Evolutionary conservation across 1,139 yeast species (phyloP), one percentile per base, ranked within the genome.

Genomic region (Blastobotrys indianensis): DNA sequence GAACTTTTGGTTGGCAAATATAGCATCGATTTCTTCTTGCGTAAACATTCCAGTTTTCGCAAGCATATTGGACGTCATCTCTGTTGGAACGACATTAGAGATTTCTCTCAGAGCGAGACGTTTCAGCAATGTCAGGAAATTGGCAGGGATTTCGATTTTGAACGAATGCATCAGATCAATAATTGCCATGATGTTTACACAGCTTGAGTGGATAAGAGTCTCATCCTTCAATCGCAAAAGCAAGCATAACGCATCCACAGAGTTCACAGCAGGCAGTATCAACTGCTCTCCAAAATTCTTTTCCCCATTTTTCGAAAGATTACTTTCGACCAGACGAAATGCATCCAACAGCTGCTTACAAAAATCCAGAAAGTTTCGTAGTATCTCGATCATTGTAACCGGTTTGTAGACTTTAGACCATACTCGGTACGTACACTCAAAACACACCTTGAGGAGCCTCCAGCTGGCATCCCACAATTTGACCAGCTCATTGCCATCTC

Each of bases 171-270:
- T 59, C 29, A 62, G 48, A 36, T 51, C 54, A 28, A 61, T 49
- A 38, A 62, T 59, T 4, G 54, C 75, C 46, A 80, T 74, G 9
- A 85, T 85, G 49, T 86, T 70, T 30, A 73, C 74, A 10, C 86
- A 90, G 68, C 95, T 86, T 1, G 88, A 76, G 33, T 77, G 79
- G 39, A 88, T 70, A 39, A 90, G 69, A 2, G 87, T 82, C 9
- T 77, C 70, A 64, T 90, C 97, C 47, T 90, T 87, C 43, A 90
- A 69, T 51, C 94, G 73, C 34, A 90, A 69, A 94, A 97, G 85
- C 32, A 79, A 80, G 40, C 85, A 72, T 68, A 85, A 79, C 50
- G 79, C 52, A 13, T 55, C 59, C 17, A 65, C 49, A 16, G 65
- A 55, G 16, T 52, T 53, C 15, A 60, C 56, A 2, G 58, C 57